These are phyloP conservation scores for Fusarium veterinarium DNA, from an alignment of 2,329 filamentous ascomycete species.

Conservation along the genomic window DNA sequence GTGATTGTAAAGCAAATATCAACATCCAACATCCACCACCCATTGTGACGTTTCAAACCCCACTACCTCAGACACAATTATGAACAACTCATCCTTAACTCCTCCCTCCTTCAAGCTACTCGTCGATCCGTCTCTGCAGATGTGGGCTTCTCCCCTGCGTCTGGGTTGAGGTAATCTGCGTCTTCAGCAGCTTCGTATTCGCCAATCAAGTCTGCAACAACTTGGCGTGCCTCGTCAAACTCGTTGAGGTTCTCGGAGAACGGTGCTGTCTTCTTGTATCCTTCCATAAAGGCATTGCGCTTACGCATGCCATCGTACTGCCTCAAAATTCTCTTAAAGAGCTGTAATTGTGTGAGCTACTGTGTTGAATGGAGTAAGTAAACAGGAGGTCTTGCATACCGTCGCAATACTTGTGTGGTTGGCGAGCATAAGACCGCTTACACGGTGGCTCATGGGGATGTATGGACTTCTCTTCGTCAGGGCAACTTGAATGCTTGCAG, in stretches of 20 bases:
- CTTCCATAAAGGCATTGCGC: constrained; percentile 95
- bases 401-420: constrained; percentile 98
- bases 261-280: constrained; percentile 94
- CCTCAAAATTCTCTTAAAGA: constrained; percentile 92
- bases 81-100: background rate
- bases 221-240: constrained; percentile 93
- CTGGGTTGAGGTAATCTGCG: constrained; percentile 87
- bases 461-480: constrained; percentile 97
- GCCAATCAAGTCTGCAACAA: constrained; percentile 88
- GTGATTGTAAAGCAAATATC: constrained; percentile 28
- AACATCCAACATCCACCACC: constrained; percentile 34
- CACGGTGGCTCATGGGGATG: constrained; percentile 90
- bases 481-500: constrained; percentile 96
- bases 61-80: constrained; percentile 10
- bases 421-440: constrained; percentile 96
- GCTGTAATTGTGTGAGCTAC: constrained; percentile 52
- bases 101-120: constrained; percentile 48
- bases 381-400: constrained; percentile 56
- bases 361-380: background rate
- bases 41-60: constrained; percentile 18
- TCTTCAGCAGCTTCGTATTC: constrained; percentile 97
- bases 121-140: constrained; percentile 66
- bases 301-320: constrained; percentile 96
- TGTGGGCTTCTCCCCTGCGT: constrained; percentile 64
- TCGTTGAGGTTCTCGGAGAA: constrained; percentile 93